Conservation (phyloP, 768 basidiomycete genomes). For the Porphyrellus cyaneotinctus region DNA sequence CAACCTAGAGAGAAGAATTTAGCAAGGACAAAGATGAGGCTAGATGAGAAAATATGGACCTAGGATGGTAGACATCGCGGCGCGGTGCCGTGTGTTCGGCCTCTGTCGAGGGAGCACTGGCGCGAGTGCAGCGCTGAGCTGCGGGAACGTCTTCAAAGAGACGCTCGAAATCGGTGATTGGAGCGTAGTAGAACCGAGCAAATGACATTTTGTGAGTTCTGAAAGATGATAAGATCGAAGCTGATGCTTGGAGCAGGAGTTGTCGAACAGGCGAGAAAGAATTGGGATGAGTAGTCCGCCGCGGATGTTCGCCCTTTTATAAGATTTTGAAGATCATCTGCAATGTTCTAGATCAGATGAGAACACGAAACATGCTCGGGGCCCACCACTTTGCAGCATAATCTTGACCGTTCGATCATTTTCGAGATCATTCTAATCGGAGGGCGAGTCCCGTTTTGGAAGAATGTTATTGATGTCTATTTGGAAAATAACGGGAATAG, state of each 20-base stretch:
- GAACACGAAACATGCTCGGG: background rate
- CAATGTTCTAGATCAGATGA: background rate
- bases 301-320: conserved; percentile 3
- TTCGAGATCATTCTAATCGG: conserved; percentile 8
- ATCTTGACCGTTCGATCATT: background rate
- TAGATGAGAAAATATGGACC: conserved; percentile 1
- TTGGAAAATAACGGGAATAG: conserved; percentile 2
- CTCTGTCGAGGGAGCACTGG: background rate
- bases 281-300: background rate
- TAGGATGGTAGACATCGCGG: conserved; percentile 17
- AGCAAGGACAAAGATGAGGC: background rate
- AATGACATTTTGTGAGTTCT: conserved; percentile 3
- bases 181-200: conserved; percentile 3
- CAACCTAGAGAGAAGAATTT: conserved; percentile 29
- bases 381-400: background rate
- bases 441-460: conserved; percentile 4
- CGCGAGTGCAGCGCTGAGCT: conserved; percentile 8
- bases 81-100: background rate
- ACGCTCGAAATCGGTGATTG: conserved; percentile 2
- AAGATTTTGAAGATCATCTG: background rate
- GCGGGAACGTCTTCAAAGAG: conserved; percentile 22
- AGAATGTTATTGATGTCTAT: background rate
- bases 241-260: background rate
- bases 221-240: background rate
- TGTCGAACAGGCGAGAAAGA: background rate